Conservation (phyloP, 1,284 basidiomycete species). For the Serendipita sp. region DNA sequence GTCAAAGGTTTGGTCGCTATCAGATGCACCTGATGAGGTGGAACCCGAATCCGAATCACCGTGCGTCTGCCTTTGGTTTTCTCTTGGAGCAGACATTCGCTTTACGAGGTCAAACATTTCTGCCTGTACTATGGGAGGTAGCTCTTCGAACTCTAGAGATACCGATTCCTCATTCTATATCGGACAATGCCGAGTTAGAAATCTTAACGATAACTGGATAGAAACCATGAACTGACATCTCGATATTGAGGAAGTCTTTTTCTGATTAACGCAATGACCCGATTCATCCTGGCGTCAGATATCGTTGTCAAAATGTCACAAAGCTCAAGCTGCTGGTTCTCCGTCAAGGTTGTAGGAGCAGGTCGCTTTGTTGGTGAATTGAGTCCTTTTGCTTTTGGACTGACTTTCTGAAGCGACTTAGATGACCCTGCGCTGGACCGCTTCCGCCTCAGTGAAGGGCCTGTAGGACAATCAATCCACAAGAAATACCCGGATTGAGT, state of each 20-base stretch:
- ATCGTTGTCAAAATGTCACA: background rate
- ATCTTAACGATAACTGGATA: background rate
- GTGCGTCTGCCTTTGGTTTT: too few species aligned
- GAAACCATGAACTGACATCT: background rate
- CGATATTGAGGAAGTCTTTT: constrained; percentile 1
- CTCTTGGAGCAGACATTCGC: too few species aligned
- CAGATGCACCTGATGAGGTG: too few species aligned
- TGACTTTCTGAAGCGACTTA: background rate
- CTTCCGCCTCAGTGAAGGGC: background rate
- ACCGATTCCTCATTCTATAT: background rate
- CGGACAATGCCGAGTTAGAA: background rate
- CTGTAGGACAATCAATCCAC: background rate
- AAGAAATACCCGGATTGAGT: constrained; percentile 35
- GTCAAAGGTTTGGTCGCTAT: too few species aligned
- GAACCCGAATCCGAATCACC: too few species aligned
- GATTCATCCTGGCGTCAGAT: background rate
- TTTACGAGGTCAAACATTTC: background rate
- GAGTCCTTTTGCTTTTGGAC: background rate
- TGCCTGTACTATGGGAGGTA: background rate
- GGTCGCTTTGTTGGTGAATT: background rate
- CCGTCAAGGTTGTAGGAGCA: background rate
- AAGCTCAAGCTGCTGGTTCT: background rate
- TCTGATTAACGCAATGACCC: background rate
- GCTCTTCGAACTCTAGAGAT: background rate
- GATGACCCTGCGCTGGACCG: background rate